These are phyloP conservation scores for Venturia aucupariae DNA, from an alignment of 2,329 filamentous ascomycete genomes.

Conservation along the genomic window DNA sequence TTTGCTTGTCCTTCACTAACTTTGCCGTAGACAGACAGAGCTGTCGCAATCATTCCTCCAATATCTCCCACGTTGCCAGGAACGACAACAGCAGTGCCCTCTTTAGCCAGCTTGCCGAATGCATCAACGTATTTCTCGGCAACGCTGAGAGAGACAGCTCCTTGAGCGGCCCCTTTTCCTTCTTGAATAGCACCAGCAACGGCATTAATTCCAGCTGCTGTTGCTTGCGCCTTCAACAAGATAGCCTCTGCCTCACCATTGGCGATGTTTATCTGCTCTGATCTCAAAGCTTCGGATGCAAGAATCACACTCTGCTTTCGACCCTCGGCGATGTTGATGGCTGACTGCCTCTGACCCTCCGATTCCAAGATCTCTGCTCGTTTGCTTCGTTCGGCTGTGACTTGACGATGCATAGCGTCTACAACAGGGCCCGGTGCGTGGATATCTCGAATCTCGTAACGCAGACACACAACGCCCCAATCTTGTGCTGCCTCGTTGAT, in stretches of 20 bases:
- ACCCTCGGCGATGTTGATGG: slow-evolving; percentile 98
- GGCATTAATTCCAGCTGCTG: slow-evolving; percentile 77
- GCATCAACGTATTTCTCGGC: slow-evolving; percentile 98
- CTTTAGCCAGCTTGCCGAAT: slow-evolving; percentile 83
- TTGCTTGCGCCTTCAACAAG: slow-evolving; percentile 72
- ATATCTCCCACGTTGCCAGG: slow-evolving; percentile 97
- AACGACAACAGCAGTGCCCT: slow-evolving; percentile 91
- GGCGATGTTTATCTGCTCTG: slow-evolving; percentile 89
- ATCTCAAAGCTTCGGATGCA: slow-evolving; percentile 80
- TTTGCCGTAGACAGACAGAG: slow-evolving; percentile 90
- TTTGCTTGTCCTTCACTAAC: slow-evolving; percentile 41
- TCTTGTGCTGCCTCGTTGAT: slow-evolving; percentile 97
- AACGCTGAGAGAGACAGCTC: slow-evolving; percentile 76
- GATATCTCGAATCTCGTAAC: slow-evolving; percentile 97
- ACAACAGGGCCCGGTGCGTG: slow-evolving; percentile 91
- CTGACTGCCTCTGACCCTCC: slow-evolving; percentile 91
- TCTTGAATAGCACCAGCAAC: slow-evolving; percentile 67
- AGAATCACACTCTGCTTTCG: slow-evolving; percentile 95
- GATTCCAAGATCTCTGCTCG: slow-evolving; percentile 95
- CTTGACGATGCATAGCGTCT: slow-evolving; percentile 95
- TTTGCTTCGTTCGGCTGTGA: slow-evolving; percentile 95
- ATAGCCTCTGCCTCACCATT: slow-evolving; percentile 93
- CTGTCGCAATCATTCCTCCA: slow-evolving; percentile 91
- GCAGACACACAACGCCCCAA: slow-evolving; percentile 91
- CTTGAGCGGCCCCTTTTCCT: slow-evolving; percentile 67